phyloP scores from a whole-genome alignment of 1,139 yeast species.

The Pichia sp. region DNA sequence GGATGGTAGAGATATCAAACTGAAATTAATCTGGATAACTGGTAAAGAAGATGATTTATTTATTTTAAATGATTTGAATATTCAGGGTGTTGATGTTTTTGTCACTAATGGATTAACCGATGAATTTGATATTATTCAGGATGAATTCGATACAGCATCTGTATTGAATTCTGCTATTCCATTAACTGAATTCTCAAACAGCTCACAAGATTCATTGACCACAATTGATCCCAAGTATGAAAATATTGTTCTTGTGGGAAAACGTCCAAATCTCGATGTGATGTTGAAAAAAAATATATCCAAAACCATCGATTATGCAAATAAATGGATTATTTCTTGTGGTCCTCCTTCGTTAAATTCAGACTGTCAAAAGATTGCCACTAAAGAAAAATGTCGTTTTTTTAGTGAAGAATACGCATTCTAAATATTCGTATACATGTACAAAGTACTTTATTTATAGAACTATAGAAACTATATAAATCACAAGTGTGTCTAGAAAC shows the following conservation, averaged over 20 bases:
- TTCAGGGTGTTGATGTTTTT: slow-evolving; percentile 33
- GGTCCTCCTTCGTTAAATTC: slow-evolving; percentile 54
- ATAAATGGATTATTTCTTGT: slow-evolving; percentile 61
- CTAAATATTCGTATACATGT: not conserved
- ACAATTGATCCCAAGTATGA: slow-evolving; percentile 8
- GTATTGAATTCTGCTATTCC: slow-evolving; percentile 8
- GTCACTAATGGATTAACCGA: slow-evolving; percentile 29
- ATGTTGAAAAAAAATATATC: slow-evolving; percentile 30
- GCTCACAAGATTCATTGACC: slow-evolving; percentile 9
- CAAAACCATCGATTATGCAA: slow-evolving; percentile 30
- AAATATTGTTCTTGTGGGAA: slow-evolving; percentile 11
- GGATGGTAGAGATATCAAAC: slow-evolving; percentile 23
- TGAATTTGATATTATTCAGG: slow-evolving; percentile 5
- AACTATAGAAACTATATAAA: not conserved
- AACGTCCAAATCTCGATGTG: slow-evolving; percentile 35
- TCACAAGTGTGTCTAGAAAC: not conserved
- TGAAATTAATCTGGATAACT: slow-evolving; percentile 49
- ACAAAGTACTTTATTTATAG: too few relatives aligned
- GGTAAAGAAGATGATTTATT: slow-evolving; percentile 39
- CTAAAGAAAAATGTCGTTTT: slow-evolving; percentile 33
- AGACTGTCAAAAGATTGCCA: slow-evolving; percentile 44
- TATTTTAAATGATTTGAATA: slow-evolving; percentile 33
- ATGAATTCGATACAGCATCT: not conserved
- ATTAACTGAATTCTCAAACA: slow-evolving; percentile 2
- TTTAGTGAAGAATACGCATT: slow-evolving; percentile 38